These are phyloP conservation scores for Gossypium trilobum DNA, from an alignment of 441 rosid species.

Conservation along the genomic window DNA sequence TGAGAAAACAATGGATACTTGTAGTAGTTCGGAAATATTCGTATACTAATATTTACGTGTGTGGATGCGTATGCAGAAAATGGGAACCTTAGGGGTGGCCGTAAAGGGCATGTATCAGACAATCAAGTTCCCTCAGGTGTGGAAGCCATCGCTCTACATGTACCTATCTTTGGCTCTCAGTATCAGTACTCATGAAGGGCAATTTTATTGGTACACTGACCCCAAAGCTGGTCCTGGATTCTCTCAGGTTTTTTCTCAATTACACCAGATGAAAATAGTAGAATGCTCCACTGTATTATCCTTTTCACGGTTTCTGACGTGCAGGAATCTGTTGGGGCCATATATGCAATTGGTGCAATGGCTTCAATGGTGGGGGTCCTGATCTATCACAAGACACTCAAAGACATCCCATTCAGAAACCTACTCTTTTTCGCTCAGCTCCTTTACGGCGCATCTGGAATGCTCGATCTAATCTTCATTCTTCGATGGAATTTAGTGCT, in stretches of 20 bases:
- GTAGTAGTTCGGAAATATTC: not conserved
- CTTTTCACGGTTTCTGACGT: not conserved
- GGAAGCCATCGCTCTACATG: conserved; percentile 81
- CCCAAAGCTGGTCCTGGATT: conserved; percentile 68
- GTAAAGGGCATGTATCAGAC: conserved; percentile 45
- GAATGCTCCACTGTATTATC: not conserved
- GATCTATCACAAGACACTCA: conserved; percentile 60
- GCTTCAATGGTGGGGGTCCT: conserved; percentile 68
- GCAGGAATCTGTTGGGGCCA: conserved; percentile 59
- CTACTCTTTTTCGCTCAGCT: conserved; percentile 52
- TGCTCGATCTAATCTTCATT: conserved; percentile 61
- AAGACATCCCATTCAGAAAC: conserved; percentile 46
- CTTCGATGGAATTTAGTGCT: conserved; percentile 51
- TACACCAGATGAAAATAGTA: not conserved
- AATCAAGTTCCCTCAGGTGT: conserved; percentile 57
- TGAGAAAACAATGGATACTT: not conserved
- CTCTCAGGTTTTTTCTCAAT: conserved; percentile 40
- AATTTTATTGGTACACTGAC: conserved; percentile 81
- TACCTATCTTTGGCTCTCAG: conserved; percentile 63
- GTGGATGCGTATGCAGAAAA: conserved; percentile 25
- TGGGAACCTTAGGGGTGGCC: conserved; percentile 38
- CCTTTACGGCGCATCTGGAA: conserved; percentile 50
- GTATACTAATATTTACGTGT: not conserved
- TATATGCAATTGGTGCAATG: conserved; percentile 62
- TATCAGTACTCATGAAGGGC: conserved; percentile 73